A percentile compares a stretch with the other conserved stretches of the same genome.
Conservation (phyloP, 208 protist genomes). For the Herpetomonas muscarum region DNA sequence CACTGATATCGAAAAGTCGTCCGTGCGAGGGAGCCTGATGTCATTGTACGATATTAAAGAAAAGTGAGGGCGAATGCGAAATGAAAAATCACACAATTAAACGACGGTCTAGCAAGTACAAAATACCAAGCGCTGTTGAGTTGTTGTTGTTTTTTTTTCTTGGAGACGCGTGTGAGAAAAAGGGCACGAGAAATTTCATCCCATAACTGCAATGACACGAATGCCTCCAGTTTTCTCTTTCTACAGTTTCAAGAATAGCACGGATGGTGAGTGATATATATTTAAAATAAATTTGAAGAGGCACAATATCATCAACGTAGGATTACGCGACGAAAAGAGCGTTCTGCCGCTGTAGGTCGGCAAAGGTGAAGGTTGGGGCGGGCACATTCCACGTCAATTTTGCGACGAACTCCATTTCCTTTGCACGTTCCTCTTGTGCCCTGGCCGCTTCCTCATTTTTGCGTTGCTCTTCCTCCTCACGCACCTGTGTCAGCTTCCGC, state of each 20-base stretch:
- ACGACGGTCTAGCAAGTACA: not conserved
- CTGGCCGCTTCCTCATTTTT: conserved; percentile 23
- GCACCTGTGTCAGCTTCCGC: conserved; percentile 31
- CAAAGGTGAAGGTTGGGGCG: conserved; percentile 32
- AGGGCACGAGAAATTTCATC: no score
- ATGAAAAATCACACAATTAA: conserved; percentile 16
- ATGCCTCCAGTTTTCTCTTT: no score
- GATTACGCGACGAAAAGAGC: conserved; percentile 17
- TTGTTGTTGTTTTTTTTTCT: no score
- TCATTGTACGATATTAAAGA: not conserved
- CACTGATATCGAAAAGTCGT: no score
- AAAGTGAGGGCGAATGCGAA: no score
- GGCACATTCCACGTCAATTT: conserved; percentile 36
- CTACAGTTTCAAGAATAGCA: no score
- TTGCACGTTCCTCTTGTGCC: conserved; percentile 11
- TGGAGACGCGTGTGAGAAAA: no score
- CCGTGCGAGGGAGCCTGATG: no score
- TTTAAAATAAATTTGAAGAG: no score
- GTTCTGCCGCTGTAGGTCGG: conserved; percentile 56
- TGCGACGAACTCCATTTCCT: conserved; percentile 29
- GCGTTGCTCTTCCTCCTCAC: conserved; percentile 22
- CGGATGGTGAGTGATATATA: not conserved
- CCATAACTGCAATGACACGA: no score
- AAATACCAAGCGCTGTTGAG: no score
- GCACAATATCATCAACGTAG: not conserved